Conservation (phyloP, 495 filamentous ascomycete genomes). For the Penicillium lagena region DNA sequence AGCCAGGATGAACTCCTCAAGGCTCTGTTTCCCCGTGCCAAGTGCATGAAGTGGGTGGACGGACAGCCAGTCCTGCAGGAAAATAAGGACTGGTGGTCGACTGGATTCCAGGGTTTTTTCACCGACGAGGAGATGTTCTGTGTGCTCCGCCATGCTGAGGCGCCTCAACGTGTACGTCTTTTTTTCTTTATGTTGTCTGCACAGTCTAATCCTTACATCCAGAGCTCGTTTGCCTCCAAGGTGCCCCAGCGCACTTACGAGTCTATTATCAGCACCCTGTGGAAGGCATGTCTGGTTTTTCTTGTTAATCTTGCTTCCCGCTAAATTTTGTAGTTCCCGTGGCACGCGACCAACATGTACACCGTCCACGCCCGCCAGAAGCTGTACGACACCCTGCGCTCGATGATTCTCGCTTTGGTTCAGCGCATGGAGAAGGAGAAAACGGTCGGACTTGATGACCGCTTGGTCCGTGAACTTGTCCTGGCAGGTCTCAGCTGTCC, state of each 20-base stretch:
- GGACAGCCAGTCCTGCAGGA: slow-evolving; percentile 37
- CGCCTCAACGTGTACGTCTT: slow-evolving; percentile 57
- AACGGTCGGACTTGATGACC: slow-evolving; percentile 40
- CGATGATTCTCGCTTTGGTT: slow-evolving; percentile 33
- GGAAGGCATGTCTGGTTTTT: slow-evolving; percentile 45
- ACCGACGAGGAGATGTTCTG: slow-evolving; percentile 65
- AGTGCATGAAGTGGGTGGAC: slow-evolving; percentile 55
- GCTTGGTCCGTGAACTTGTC: slow-evolving; percentile 52
- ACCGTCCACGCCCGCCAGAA: slow-evolving; percentile 56
- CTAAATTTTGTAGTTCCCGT: slow-evolving; percentile 49
- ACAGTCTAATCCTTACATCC: not conserved
- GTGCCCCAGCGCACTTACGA: slow-evolving; percentile 71
- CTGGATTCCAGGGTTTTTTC: slow-evolving; percentile 64
- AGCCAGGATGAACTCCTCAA: slow-evolving; percentile 56
- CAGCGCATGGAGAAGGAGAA: slow-evolving; percentile 24
- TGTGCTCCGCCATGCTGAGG: slow-evolving; percentile 59
- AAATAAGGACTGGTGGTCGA: slow-evolving; percentile 48
- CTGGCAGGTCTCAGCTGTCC: slow-evolving; percentile 53
- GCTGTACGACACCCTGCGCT: slow-evolving; percentile 37
- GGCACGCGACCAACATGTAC: slow-evolving; percentile 56
- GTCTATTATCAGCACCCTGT: slow-evolving; percentile 65
- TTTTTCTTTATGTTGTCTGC: not conserved
- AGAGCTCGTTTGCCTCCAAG: slow-evolving; percentile 60
- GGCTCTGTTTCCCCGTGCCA: slow-evolving; percentile 61
- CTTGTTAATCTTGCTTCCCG: not conserved